Evolutionary conservation across 225 moss, liverwort and hornwort species (phyloP), one percentile per base, ranked within the genome.

Genomic region (Polytrichum formosum): DNA sequence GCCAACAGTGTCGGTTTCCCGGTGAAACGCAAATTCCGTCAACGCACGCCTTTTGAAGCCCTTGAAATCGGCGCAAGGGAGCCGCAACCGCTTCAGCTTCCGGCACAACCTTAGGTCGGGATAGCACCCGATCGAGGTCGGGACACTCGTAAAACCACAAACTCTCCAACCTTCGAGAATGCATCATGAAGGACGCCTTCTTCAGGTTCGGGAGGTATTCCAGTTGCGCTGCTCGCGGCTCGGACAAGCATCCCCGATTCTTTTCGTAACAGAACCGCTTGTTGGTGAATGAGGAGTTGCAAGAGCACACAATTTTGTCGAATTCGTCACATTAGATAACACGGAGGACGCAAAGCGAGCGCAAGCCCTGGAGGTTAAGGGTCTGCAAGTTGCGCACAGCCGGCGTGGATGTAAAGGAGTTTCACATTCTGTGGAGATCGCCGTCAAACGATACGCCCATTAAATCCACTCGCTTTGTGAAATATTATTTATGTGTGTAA

Each of bases 271-370:
- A 74, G 18, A 4, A 27, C 18, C n/a, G 27, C 10, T 22, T n/a
- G 28, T 5, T 60, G 25, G 21, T n/a, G 5, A n/a, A 13, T 1
- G 56, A 53, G 13, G 37, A 13, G 16, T 46, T 67, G 18, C 59
- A 74, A 37, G 67, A 37, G 74, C 74, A 67, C 3, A 67, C 74
- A 53, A 67, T 67, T 46, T 74, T 6, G 46, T 61, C 20, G 59
- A 61, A 17, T 4, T 61, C 37, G 0, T 53, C 21, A 22, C 74
- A 74, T 5, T 67, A 18, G 5, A 5, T 10, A 26, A 74, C 74
- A 35, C 37, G 58, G 25, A 67, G 28, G 21, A 67, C 46, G 27
- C 74, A 60, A 20, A 67, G 13, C 3, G 66, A 60, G 20, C 6
- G 53, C 5, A 74, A 53, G 18, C 61, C 59, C 46, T 28, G 60